phyloP scores from a whole-genome alignment of 352 stramenopile species.

The Globisporangium echinulatum region DNA sequence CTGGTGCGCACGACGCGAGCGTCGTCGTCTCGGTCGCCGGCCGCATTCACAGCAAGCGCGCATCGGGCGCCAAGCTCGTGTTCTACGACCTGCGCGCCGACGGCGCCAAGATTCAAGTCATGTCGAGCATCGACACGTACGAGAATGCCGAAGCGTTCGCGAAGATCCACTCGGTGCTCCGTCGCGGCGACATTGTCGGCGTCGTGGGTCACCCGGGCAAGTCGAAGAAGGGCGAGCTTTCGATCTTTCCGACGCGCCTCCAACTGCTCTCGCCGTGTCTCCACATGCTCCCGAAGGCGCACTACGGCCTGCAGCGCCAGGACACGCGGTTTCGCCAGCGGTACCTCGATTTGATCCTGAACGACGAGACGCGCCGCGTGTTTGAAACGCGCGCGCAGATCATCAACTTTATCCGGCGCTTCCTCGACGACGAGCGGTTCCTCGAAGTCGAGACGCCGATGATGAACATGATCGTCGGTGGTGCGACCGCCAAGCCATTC shows the following conservation, averaged over 20 bases:
- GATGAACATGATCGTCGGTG: conserved; percentile 93
- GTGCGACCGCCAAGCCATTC: conserved; percentile 96
- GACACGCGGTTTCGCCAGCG: conserved; percentile 88
- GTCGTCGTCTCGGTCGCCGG: conserved; percentile 90
- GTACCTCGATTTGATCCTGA: conserved; percentile 97
- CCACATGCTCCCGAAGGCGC: conserved; percentile 79
- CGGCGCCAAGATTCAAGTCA: conserved; percentile 95
- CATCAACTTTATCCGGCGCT: conserved; percentile 90
- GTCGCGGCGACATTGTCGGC: conserved; percentile 96
- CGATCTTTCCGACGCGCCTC: conserved; percentile 90
- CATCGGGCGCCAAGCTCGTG: conserved; percentile 94
- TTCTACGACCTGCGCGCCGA: conserved; percentile 98
- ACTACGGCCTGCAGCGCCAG: conserved; percentile 62
- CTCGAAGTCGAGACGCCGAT: conserved; percentile 98
- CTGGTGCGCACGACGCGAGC: conserved; percentile 76
- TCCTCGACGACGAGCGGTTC: conserved; percentile 93
- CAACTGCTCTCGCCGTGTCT: conserved; percentile 79
- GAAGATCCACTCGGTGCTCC: conserved; percentile 88
- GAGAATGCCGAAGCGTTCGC: conserved; percentile 45
- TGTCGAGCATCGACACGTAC: conserved; percentile 86
- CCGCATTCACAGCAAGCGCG: conserved; percentile 93
- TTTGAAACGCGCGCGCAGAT: conserved; percentile 94
- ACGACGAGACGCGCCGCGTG: conserved; percentile 89
- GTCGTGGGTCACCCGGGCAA: conserved; percentile 93
- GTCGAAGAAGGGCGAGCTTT: conserved; percentile 97